These are phyloP conservation scores for Coniochaeta ligniaria DNA, from an alignment of 2,329 filamentous ascomycete genomes.

Conservation along the genomic window DNA sequence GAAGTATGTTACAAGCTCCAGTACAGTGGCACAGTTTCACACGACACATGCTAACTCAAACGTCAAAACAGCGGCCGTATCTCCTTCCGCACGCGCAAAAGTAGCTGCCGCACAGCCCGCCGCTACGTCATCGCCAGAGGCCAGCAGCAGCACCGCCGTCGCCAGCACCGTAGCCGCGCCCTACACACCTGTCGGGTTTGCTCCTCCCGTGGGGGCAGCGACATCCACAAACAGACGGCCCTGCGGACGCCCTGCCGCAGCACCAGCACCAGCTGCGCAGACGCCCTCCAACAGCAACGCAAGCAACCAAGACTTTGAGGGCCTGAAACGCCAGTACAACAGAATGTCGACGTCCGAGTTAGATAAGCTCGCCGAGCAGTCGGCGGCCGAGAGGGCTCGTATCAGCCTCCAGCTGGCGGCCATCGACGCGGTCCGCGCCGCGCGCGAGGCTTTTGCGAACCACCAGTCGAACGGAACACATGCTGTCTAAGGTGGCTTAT, in stretches of 20 bases:
- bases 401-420: not conserved
- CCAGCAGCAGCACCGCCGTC: not conserved
- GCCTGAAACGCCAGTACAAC: not conserved
- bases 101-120: not conserved
- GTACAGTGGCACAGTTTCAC: not conserved
- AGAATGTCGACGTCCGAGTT: not conserved
- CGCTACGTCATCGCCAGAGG: not conserved
- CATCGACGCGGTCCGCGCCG: not conserved
- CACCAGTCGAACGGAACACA: not conserved
- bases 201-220: not conserved
- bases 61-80: not conserved
- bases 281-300: not conserved
- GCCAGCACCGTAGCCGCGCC: not conserved
- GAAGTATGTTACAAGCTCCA: not conserved
- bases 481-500: not conserved
- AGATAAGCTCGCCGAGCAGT: not conserved
- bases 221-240: not conserved
- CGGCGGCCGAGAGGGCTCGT: not conserved
- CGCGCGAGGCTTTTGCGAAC: not conserved
- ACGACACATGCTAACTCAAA: not conserved
- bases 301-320: not conserved
- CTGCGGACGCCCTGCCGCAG: not conserved
- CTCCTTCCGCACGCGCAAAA: not conserved
- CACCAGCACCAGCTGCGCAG: not conserved
- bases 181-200: not conserved